Base-by-base conservation (phyloP, 805 yeast species). In the Starmerella potacharoeniae region DNA sequence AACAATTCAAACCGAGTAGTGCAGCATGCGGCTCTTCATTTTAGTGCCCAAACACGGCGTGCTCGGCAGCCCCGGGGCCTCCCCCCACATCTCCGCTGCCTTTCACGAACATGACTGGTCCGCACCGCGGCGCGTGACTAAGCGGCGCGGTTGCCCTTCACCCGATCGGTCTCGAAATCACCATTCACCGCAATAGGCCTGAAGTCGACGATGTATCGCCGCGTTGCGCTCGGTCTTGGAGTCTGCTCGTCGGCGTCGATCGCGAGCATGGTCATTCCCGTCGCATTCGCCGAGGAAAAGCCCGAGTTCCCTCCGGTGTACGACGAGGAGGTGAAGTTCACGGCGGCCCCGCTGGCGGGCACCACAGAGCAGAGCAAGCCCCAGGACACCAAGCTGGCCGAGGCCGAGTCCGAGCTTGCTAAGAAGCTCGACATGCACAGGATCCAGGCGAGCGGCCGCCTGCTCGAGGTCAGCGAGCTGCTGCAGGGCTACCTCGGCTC, bases 361-460 rank as follows among this genome's bases (percentile, higher is more conserved):
- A 56, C 65, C 11, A 53, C 55, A 3, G 56, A 51, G 42, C 55
- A 66, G 13, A 58, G 62, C 40, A 44, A 45, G 43, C 54, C 58
- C 14, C 57, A 51, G 22, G 52, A 47, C 28, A 57, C 59, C 10
- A 34, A 45, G 11, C 54, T 62, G 17, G 48, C 55, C 16, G 50
- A 60, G 44, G 48, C 51, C 29, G 60, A 56, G 54, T 17, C 40
- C 22, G 49, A 52, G 31, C 35, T 59, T n/a, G 61, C 58, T 11
- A 53, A 60, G 35, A 55, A 57, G 28, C 53, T 59, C 9, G 49
- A 59, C 31, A 17, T 58, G 17, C 57, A 53, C 35, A 53, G 57
- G 4, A 61, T 72, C 54, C 63, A 77, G 28, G 73, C 81, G 49
- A 77, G 78, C 60, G 86, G 85, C 13, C 75, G 77, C 28, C 73